Evolutionary conservation across 2,329 filamentous ascomycete genomes (phyloP).

Genomic region (Monilinia aucupariae): DNA sequence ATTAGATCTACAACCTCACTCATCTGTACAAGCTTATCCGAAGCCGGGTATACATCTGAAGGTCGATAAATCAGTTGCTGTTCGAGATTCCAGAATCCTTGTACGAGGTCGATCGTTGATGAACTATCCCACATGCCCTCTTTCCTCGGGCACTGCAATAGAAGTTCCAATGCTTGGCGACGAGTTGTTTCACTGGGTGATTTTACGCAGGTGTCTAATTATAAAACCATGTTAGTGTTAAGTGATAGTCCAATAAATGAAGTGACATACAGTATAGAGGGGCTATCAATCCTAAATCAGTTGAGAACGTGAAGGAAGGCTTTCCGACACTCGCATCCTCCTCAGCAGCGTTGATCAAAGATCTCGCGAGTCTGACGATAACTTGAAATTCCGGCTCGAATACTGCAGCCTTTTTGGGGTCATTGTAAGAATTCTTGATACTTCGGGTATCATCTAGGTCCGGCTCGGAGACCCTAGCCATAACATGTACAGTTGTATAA

Average conservation of each 20-base stretch:
- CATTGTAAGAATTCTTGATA: neutral
- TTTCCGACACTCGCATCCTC: constrained; percentile 27
- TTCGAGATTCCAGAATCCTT: constrained; percentile 29
- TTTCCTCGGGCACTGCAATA: constrained; percentile 26
- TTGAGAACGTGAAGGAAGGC: constrained; percentile 28
- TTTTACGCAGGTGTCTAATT: constrained; percentile 20
- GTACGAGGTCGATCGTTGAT: constrained; percentile 22
- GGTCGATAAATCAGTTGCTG: neutral
- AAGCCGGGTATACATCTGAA: neutral
- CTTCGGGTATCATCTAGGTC: neutral
- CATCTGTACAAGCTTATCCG: constrained; percentile 1
- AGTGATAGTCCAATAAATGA: neutral
- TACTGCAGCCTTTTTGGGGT: neutral
- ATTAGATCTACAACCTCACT: constrained; percentile 12
- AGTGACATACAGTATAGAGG: constrained; percentile 29
- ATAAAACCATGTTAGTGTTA: neutral
- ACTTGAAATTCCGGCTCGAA: constrained; percentile 22
- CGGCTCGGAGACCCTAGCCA: constrained; percentile 21
- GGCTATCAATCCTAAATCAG: constrained; percentile 31
- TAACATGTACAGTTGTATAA: constrained; percentile 26
- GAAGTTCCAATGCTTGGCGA: constrained; percentile 25
- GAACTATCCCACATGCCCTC: constrained; percentile 35
- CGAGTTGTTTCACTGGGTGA: constrained; percentile 20
- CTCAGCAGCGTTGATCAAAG: constrained; percentile 29
- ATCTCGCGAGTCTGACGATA: constrained; percentile 27